A percentile compares a stretch with the other conserved stretches of the same genome.
These are phyloP conservation scores for Dactylellina cionopaga DNA, from an alignment of 2,329 filamentous ascomycete species.

Conservation along the genomic window DNA sequence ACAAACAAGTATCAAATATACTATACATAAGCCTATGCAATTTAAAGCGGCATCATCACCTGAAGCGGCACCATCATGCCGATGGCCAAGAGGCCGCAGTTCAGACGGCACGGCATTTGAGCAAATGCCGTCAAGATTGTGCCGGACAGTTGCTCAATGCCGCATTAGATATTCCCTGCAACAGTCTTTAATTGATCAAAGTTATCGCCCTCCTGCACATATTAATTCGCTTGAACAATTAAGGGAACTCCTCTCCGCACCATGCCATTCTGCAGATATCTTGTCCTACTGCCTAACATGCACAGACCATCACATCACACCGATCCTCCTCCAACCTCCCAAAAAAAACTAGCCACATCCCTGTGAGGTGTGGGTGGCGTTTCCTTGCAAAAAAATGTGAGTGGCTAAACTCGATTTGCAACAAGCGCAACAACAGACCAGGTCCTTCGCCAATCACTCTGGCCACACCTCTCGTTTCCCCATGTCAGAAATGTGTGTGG, in stretches of 20 bases:
- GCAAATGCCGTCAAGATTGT: too few relatives aligned
- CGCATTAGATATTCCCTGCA: not conserved
- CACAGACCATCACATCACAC: conserved; percentile 29
- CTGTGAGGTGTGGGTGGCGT: conserved; percentile 49
- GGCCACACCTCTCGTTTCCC: conserved; percentile 4
- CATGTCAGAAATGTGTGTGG: conserved; percentile 42
- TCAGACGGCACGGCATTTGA: too few relatives aligned
- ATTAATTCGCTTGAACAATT: too few relatives aligned
- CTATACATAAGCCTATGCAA: too few relatives aligned
- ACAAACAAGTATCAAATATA: too few relatives aligned
- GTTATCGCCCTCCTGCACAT: too few relatives aligned
- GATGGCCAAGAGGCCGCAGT: too few relatives aligned
- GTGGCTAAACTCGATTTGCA: conserved; percentile 54
- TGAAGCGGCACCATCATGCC: too few relatives aligned
- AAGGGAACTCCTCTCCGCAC: conserved; percentile 8
- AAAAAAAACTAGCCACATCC: conserved; percentile 33
- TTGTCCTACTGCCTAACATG: not conserved
- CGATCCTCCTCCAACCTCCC: conserved; percentile 9
- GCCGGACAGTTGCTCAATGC: too few relatives aligned
- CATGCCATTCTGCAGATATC: not conserved
- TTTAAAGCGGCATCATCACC: too few relatives aligned
- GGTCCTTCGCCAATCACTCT: conserved; percentile 32
- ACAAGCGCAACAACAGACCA: conserved; percentile 48
- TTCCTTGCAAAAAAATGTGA: conserved; percentile 19
- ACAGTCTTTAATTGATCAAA: not conserved